phyloP scores from a whole-genome alignment of 768 basidiomycete species.

The Clitopilus hobsonii region DNA sequence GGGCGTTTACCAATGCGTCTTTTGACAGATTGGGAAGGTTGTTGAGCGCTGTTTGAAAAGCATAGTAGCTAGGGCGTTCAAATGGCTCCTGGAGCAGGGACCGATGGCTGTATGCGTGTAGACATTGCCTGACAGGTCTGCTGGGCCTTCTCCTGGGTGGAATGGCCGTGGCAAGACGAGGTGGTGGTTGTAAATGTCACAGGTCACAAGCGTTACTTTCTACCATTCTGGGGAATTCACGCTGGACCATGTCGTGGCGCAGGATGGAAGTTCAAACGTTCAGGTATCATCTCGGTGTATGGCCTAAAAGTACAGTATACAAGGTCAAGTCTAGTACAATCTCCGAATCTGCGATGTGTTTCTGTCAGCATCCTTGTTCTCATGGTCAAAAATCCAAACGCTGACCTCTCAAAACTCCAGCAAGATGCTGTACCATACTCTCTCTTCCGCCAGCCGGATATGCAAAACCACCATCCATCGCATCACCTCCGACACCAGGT shows the following conservation, averaged over 20 bases:
- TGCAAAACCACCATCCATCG: neutral
- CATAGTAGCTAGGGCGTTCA: too few species aligned
- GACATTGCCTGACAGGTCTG: too few species aligned
- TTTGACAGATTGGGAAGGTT: neutral
- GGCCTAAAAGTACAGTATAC: neutral
- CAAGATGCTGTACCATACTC: neutral
- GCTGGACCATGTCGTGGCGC: too few species aligned
- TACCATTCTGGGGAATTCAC: too few species aligned
- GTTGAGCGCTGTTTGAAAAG: neutral
- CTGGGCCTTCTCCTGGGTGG: too few species aligned
- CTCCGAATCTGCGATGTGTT: neutral
- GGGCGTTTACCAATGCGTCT: neutral
- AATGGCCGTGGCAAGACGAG: neutral
- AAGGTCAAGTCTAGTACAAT: neutral
- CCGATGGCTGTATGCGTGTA: too few species aligned
- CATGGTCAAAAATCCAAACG: neutral
- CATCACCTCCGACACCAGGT: neutral
- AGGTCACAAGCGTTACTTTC: neutral
- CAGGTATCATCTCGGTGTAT: neutral
- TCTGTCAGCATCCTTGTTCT: neutral
- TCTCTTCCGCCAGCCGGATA: neutral
- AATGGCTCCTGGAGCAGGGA: too few species aligned
- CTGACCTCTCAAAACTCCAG: neutral
- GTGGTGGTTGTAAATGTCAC: neutral
- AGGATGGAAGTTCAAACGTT: too few species aligned